phyloP scores from a whole-genome alignment of 805 yeast species.

The Lipomyces kockii region DNA sequence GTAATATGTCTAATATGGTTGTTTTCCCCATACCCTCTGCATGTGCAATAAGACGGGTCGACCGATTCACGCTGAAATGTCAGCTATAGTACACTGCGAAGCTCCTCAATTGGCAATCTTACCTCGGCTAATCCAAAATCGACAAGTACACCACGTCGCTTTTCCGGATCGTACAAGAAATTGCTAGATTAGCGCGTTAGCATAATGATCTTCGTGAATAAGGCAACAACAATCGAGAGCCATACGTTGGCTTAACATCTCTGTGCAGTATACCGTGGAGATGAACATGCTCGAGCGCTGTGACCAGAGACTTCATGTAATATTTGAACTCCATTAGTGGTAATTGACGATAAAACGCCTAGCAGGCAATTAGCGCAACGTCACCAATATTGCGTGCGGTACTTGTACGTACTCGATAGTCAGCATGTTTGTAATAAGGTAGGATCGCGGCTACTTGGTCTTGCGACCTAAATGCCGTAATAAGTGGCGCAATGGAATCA shows the following conservation, averaged over 20 bases:
- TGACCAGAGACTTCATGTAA: constrained; percentile 78
- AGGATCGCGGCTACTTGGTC: constrained; percentile 93
- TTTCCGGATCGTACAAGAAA: constrained; percentile 68
- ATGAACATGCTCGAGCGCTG: constrained; percentile 78
- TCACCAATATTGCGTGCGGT: not conserved
- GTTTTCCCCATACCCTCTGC: constrained; percentile 27
- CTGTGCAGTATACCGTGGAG: constrained; percentile 81
- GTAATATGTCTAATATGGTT: constrained; percentile 42
- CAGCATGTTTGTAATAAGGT: constrained; percentile 89
- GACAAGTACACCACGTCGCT: constrained; percentile 77
- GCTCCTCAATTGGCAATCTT: constrained; percentile 11
- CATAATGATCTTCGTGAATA: constrained; percentile 37
- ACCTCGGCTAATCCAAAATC: constrained; percentile 91
- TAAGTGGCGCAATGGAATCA: constrained; percentile 79
- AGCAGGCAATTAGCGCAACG: not conserved
- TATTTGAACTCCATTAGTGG: constrained; percentile 78
- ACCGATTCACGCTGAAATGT: constrained; percentile 23
- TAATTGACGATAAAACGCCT: constrained; percentile 75
- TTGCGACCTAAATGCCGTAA: constrained; percentile 82
- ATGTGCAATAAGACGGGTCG: constrained; percentile 34
- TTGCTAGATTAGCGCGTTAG: constrained; percentile 54
- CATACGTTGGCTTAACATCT: constrained; percentile 81
- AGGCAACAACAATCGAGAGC: constrained; percentile 39
- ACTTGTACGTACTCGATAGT: constrained; percentile 58
- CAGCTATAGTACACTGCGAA: not conserved